A percentile compares a stretch with the other conserved stretches of the same genome.
Conservation (phyloP, 176 grass and related monocot genomes). For the Eleusine indica region DNA sequence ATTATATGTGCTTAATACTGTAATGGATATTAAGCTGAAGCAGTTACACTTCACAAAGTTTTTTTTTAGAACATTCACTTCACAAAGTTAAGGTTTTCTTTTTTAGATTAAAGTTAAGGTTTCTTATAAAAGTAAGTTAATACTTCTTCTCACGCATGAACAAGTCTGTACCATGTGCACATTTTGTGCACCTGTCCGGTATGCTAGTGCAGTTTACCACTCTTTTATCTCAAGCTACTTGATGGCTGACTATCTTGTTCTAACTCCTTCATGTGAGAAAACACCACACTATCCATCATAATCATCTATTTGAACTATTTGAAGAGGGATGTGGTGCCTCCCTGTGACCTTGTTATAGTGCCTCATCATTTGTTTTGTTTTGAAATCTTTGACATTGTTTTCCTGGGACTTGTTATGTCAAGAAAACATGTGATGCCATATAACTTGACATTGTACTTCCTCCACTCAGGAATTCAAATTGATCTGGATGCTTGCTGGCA, state of each 20-base stretch:
- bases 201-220: constrained; percentile 8
- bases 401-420: constrained; percentile 13
- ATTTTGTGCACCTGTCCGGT: not conserved
- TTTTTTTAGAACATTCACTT: not conserved
- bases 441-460: not conserved
- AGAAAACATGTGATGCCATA: not conserved
- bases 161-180: not conserved
- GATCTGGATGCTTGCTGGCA: not conserved
- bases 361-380: not conserved
- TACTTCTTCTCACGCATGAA: constrained; percentile 1
- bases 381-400: constrained; percentile 5
- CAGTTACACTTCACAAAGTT: no score
- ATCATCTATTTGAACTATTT: constrained; percentile 3
- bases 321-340: not conserved
- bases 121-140: constrained; percentile 6
- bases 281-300: not conserved
- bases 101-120: not conserved
- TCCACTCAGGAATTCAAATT: not conserved
- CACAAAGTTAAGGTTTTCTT: not conserved
- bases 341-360: not conserved
- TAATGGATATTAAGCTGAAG: constrained; percentile 11
- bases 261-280: not conserved
- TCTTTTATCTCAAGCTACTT: not conserved
- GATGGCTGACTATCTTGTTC: not conserved
- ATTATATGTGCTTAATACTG: constrained; percentile 15